Evolutionary conservation across 495 filamentous ascomycete species (phyloP).

Genomic region (Hyaloscypha finlandica): DNA sequence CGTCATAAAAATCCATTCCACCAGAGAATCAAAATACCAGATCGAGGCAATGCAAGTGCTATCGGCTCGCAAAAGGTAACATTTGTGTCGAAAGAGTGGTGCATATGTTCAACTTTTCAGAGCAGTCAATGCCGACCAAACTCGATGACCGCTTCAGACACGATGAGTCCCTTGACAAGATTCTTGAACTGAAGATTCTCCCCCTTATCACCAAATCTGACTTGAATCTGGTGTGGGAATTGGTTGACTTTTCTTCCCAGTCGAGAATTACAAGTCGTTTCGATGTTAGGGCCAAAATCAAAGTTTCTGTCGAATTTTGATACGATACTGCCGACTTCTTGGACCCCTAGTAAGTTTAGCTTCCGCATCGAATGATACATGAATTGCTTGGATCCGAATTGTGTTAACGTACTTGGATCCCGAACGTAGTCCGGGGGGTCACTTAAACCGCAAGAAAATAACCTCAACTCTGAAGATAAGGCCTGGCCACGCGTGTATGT

Average conservation of each 20-base stretch:
- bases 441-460: too few species aligned
- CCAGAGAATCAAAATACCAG: too few species aligned
- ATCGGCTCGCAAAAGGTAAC: too few species aligned
- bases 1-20: too few species aligned
- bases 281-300: not conserved
- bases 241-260: not conserved
- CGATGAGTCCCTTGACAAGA: not conserved
- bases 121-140: not conserved
- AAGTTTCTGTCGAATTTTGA: not conserved
- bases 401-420: constrained; percentile 5
- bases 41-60: too few species aligned
- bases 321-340: not conserved
- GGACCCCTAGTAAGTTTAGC: not conserved
- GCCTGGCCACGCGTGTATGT: too few species aligned
- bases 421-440: constrained; percentile 2
- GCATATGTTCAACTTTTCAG: not conserved
- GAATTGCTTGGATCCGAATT: not conserved
- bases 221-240: not conserved
- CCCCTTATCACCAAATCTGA: not conserved
- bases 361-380: not conserved
- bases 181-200: not conserved
- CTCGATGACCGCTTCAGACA: not conserved
- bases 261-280: not conserved
- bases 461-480: too few species aligned
- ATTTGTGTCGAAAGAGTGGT: constrained; percentile 28